A percentile compares a stretch with the other conserved stretches of the same genome.
Conservation (phyloP, 2,329 filamentous ascomycete genomes). For the Monilinia aucupariae region DNA sequence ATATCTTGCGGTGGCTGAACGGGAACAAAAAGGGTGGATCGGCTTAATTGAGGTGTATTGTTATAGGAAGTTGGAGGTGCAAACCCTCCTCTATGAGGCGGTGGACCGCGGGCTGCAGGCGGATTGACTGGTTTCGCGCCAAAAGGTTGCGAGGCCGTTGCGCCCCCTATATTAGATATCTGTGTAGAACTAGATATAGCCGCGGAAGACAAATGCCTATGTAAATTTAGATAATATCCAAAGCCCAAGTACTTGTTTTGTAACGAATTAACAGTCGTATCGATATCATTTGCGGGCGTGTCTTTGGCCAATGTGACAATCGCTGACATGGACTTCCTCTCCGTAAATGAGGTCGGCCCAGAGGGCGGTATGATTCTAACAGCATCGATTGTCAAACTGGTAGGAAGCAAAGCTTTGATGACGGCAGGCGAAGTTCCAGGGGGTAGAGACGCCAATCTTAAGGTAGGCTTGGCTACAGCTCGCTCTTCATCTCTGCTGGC, state of each 20-base stretch:
- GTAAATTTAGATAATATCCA: constrained; percentile 74
- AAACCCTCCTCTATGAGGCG: constrained; percentile 56
- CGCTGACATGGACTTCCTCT: constrained; percentile 68
- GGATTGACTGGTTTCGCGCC: constrained; percentile 61
- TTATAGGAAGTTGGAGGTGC: constrained; percentile 71
- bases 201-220: constrained; percentile 75
- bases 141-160: constrained; percentile 59
- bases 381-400: constrained; percentile 61
- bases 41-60: constrained; percentile 38
- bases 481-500: constrained; percentile 46
- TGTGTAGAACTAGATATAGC: constrained; percentile 50
- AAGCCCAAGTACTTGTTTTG: constrained; percentile 82
- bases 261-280: constrained; percentile 68
- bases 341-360: constrained; percentile 46
- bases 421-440: constrained; percentile 54
- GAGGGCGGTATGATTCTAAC: constrained; percentile 62
- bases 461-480: constrained; percentile 55
- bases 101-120: constrained; percentile 42
- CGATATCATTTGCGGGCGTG: constrained; percentile 77
- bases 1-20: constrained; percentile 74
- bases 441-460: constrained; percentile 56
- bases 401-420: constrained; percentile 54
- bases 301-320: constrained; percentile 78
- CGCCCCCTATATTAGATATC: constrained; percentile 37
- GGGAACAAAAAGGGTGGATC: constrained; percentile 56